Evolutionary conservation across 306 rosid species (phyloP).

Genomic region (Arachis stenosperma): DNA sequence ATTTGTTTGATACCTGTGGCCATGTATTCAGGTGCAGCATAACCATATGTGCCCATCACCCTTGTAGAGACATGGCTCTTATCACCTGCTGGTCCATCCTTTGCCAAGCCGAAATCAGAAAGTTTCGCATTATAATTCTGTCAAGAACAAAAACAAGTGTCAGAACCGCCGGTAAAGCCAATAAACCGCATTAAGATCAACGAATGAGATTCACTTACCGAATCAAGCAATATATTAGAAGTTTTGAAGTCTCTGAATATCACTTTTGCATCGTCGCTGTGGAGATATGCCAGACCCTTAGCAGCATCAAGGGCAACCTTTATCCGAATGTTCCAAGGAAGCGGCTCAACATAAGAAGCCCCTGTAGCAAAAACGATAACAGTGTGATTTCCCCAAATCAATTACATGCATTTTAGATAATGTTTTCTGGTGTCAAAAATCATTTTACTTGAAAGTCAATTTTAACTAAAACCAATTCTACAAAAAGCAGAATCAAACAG

Average conservation of each 20-base stretch:
- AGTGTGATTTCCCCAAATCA: too few relatives aligned
- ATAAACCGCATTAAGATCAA: neutral
- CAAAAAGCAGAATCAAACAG: neutral
- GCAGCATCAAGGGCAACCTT: constrained; percentile 93
- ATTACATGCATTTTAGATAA: too few relatives aligned
- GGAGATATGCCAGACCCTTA: constrained; percentile 93
- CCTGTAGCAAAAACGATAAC: constrained; percentile 50
- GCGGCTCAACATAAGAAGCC: constrained; percentile 83
- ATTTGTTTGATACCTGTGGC: constrained; percentile 94
- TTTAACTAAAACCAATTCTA: too few relatives aligned
- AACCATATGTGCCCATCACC: constrained; percentile 97
- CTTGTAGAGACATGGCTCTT: constrained; percentile 91
- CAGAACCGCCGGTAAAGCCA: constrained; percentile 35
- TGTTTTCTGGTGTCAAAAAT: too few relatives aligned
- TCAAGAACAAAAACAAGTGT: constrained; percentile 33
- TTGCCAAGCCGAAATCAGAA: constrained; percentile 97
- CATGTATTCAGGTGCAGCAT: constrained; percentile 98
- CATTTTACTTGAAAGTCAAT: too few relatives aligned
- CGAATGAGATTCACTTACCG: constrained; percentile 48
- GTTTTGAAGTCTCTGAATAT: constrained; percentile 90
- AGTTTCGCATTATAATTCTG: constrained; percentile 84
- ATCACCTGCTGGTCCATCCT: constrained; percentile 90
- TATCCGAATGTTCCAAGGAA: constrained; percentile 85
- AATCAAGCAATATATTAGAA: constrained; percentile 80
- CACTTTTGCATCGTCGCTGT: constrained; percentile 90